phyloP scores from a whole-genome alignment of 2,329 filamentous ascomycete genomes.

The Daldinia eschscholtzii region DNA sequence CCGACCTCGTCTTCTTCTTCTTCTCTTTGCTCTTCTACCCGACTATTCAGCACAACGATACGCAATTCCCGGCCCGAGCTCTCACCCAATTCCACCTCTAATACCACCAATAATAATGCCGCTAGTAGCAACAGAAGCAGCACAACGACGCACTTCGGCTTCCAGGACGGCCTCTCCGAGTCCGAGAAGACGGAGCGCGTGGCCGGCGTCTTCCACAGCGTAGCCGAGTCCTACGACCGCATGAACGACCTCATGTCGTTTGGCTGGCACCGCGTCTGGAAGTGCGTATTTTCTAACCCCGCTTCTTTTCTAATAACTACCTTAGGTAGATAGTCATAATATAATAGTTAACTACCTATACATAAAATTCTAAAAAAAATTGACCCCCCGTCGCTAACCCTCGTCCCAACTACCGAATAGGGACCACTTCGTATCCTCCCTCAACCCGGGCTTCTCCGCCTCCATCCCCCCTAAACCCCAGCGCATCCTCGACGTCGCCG shows the following conservation, averaged over 20 bases:
- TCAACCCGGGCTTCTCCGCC: constrained; percentile 81
- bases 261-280: constrained; percentile 97
- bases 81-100: constrained; percentile 36
- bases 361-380: no score
- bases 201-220: constrained; percentile 91
- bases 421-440: constrained; percentile 91
- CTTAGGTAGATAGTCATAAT: no score
- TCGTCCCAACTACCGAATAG: constrained; percentile 51
- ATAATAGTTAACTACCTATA: no score
- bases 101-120: constrained; percentile 42
- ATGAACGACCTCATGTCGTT: constrained; percentile 99
- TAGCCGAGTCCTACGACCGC: constrained; percentile 92
- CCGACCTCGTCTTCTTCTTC: constrained; percentile 19
- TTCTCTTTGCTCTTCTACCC: constrained; percentile 20
- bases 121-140: not conserved
- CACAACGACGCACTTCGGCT: constrained; percentile 89
- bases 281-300: constrained; percentile 60
- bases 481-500: constrained; percentile 94
- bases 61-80: constrained; percentile 39
- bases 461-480: constrained; percentile 62
- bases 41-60: constrained; percentile 46
- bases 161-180: constrained; percentile 81
- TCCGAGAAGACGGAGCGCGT: constrained; percentile 79
- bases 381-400: constrained; percentile 14
- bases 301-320: not conserved